Evolutionary conservation across 345 rosid genomes (phyloP), one percentile per base, ranked within the genome.

Genomic region (Salix exigua): DNA sequence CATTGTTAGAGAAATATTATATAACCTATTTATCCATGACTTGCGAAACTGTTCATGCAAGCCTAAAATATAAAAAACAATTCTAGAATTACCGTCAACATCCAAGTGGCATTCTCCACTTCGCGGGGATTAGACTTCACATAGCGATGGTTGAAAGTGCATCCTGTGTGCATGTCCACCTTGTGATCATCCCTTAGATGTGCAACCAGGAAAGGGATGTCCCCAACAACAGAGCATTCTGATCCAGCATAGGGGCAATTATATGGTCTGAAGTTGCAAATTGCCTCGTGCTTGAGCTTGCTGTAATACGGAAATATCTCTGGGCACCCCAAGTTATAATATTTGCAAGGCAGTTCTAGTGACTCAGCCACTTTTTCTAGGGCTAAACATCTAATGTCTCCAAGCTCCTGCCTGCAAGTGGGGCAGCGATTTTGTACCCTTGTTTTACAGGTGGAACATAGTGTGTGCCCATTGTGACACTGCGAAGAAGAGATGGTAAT

Each of bases 61-160:
- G 21, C 8, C 38, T 9, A 9, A 11, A 7, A 3, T 26, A 8
- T 1, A 18, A 51, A n/a, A 53, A 16, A 8, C 40, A 64, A 33
- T 28, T 28, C 46, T 28, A 72, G 7, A 72, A 25, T 71, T 76
- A 75, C 83, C 67, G 83, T 80, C 13, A 80, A 61, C 93, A 91
- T 91, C 96, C 93, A 91, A 46, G 92, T 91, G 14, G 96, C 96
- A 30, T 91, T 91, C 85, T 91, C 96, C 51, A 91, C 96, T 87
- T 91, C 93, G 7, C 92, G 91, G 4, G 93, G 96, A 74, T 89
- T 91, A 62, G 96, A 88, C 75, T 91, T 89, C 78, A 91, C 96
- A 37, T 89, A 91, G 38, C 96, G 96, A 72, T 91, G 96, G 79
- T 91, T 91, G 81, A 91, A 91, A 16, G 92, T 88, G 82, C 87